These are phyloP conservation scores for Debaryomyces coudertii DNA, from an alignment of 1,139 yeast species.

Conservation along the genomic window DNA sequence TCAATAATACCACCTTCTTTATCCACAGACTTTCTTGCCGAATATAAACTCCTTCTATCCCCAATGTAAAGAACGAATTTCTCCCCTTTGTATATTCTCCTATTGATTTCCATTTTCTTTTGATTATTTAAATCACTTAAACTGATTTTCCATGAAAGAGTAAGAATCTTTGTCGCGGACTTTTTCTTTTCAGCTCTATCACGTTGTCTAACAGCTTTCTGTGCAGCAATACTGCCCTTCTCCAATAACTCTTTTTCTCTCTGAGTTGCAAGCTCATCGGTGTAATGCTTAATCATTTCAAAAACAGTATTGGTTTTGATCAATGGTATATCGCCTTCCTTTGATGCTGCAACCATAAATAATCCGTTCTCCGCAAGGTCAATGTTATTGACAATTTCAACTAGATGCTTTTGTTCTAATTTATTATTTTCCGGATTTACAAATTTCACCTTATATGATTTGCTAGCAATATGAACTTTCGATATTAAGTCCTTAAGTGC, in stretches of 20 bases:
- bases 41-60: constrained; percentile 22
- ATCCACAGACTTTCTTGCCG: constrained; percentile 21
- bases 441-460: constrained; percentile 30
- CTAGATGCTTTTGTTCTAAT: constrained; percentile 28
- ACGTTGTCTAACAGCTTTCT: constrained; percentile 31
- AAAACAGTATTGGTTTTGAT: constrained; percentile 29
- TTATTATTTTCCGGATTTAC: constrained; percentile 29
- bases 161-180: constrained; percentile 38
- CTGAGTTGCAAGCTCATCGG: constrained; percentile 35
- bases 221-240: constrained; percentile 39
- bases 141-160: constrained; percentile 45
- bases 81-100: constrained; percentile 37
- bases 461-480: constrained; percentile 26
- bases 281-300: constrained; percentile 40
- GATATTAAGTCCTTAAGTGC: constrained; percentile 37
- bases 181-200: constrained; percentile 39
- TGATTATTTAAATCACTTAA: constrained; percentile 43
- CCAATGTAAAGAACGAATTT: constrained; percentile 35
- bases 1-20: constrained; percentile 19
- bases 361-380: constrained; percentile 38
- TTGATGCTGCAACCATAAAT: constrained; percentile 25
- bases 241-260: constrained; percentile 38
- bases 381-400: constrained; percentile 32
- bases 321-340: constrained; percentile 29
- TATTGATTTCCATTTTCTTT: constrained; percentile 38